Conservation (phyloP, 2,329 filamentous ascomycete species). For the Aspergillus fischeri region DNA sequence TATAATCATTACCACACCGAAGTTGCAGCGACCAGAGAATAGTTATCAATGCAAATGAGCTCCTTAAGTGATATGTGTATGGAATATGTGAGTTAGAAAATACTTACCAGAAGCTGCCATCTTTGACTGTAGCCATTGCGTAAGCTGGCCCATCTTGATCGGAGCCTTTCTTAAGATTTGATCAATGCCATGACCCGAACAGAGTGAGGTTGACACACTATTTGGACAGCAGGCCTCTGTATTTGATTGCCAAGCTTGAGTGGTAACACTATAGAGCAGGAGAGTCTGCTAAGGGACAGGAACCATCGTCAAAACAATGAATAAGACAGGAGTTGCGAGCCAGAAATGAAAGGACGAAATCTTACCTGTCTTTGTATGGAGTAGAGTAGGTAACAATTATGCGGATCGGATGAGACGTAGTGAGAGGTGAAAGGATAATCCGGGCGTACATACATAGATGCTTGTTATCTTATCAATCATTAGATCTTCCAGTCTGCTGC, state of each 20-base stretch:
- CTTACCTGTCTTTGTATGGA: background rate
- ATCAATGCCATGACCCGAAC: constrained; percentile 12
- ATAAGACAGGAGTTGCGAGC: background rate
- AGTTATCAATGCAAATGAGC: background rate
- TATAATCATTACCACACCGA: background rate
- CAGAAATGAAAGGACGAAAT: background rate
- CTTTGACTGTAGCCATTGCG: constrained; percentile 1
- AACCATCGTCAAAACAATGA: background rate
- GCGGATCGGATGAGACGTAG: background rate
- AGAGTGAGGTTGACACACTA: background rate
- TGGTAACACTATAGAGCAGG: background rate
- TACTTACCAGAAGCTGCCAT: constrained; percentile 9
- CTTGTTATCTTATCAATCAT: constrained; percentile 19
- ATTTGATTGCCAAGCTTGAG: background rate
- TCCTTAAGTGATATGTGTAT: background rate
- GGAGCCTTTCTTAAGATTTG: background rate
- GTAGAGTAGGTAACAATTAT: background rate
- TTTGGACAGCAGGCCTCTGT: background rate
- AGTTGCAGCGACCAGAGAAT: background rate
- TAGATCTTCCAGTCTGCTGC: background rate
- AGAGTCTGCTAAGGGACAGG: background rate
- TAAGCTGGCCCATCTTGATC: constrained; percentile 6
- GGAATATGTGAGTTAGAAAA: background rate
- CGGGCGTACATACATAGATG: background rate
- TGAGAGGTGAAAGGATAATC: background rate